Base-by-base conservation (phyloP, 1,284 basidiomycete genomes). In the Serendipita sp. region DNA sequence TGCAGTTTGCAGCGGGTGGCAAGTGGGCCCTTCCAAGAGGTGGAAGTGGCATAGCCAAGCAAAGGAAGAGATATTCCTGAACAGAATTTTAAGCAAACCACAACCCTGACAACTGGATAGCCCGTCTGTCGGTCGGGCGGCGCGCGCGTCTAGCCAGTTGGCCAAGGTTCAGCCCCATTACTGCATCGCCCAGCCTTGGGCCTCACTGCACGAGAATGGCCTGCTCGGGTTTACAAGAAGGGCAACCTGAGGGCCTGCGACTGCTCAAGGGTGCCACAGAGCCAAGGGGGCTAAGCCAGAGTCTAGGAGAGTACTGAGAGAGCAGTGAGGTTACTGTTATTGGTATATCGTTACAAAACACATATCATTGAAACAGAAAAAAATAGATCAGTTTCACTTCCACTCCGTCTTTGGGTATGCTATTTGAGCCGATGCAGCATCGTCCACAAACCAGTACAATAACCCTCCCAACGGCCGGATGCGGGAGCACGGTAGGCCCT, bases 381-480 rank as follows among this genome's bases (percentile, higher is more conserved):
- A 41, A 41, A 13, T 41, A 49, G n/a, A 49, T 8, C 47, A 49
- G 17, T 8, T 58, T 34, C 53, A 58, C 32, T 58, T 32, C 53
- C 53, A 82, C 10, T 74, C 67, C 2, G 80, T 78, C 71, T 74
- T 77, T 10, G 78, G 71, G 70, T 82, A 87, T 69, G 78, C 69
- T 47, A 87, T 79, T 71, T 86, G 83, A 47, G 74, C 76, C 4
- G 83, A 79, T 1, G 93, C 92, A 5, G 84, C 84, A 62, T 91
- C 83, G 73, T 94, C 91, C 42, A 88, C 83, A 73, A 95, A 95
- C 92, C 92, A 96, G 73, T 84, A 93, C 17, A 95, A 78, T 65
- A 87, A 84, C 26, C 94, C 94, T 12, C 91, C 92, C 63, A 79
- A 79, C 1, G 89, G 93, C 65, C 81, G 82, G 55, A 99, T 92